Percentiles rank a stretch among this genome's conserved stretches.
These are phyloP conservation scores for Saccharum officinarum DNA, from an alignment of 176 grass and related monocot genomes.

Conservation along the genomic window DNA sequence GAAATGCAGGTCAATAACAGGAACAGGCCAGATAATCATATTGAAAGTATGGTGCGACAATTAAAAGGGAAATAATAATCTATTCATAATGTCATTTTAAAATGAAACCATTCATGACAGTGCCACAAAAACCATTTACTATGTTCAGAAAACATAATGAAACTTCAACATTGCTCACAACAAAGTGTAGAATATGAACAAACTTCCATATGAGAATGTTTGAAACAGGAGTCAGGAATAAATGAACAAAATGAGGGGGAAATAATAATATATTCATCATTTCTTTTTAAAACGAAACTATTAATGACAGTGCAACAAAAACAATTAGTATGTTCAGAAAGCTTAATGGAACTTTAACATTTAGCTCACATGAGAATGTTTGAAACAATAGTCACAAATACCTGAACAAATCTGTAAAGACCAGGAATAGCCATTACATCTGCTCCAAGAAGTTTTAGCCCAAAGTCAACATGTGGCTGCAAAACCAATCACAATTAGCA, in stretches of 20 bases:
- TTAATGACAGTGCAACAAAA: not conserved
- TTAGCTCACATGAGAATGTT: conserved; percentile 18
- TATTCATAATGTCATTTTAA: not conserved
- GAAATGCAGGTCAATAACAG: not conserved
- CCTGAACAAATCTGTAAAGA: conserved; percentile 93
- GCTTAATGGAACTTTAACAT: conserved; percentile 1
- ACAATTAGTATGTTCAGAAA: not conserved
- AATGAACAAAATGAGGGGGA: conserved; percentile 51
- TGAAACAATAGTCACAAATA: conserved; percentile 22
- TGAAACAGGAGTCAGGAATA: conserved; percentile 25
- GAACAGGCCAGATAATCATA: not conserved
- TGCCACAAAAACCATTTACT: not conserved
- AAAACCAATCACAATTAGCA: conserved; percentile 43
- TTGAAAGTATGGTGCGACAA: not conserved
- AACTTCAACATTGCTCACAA: conserved; percentile 17
- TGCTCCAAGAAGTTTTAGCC: conserved; percentile 83
- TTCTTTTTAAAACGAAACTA: not conserved
- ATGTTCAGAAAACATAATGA: not conserved
- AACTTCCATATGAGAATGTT: not conserved
- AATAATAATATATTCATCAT: not conserved
- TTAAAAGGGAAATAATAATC: not conserved
- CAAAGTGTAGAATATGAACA: not conserved
- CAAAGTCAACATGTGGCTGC: conserved; percentile 99
- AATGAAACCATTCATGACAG: conserved; percentile 7
- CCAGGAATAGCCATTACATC: conserved; percentile 99